phyloP scores from a whole-genome alignment of 1,284 basidiomycete genomes.

The Apiotrichum veenhuisii region DNA sequence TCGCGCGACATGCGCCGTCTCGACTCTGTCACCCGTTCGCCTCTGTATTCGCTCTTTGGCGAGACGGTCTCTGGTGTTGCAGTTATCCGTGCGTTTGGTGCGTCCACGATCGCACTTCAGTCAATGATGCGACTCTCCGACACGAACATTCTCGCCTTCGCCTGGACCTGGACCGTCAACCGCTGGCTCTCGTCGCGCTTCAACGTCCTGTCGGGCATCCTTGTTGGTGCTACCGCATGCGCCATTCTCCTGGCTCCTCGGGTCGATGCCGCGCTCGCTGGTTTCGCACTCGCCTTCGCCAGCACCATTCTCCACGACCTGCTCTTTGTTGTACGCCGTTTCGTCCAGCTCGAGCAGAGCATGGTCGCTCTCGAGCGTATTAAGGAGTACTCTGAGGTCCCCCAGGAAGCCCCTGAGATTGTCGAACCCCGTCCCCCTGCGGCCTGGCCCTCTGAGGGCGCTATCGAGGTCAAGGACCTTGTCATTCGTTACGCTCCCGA shows the following conservation, averaged over 20 bases:
- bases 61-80: conserved; percentile 81
- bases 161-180: conserved; percentile 70
- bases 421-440: conserved; percentile 77
- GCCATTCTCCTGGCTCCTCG: conserved; percentile 65
- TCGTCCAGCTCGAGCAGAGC: conserved; percentile 82
- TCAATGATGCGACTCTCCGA: conserved; percentile 82
- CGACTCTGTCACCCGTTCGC: conserved; percentile 83
- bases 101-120: conserved; percentile 69
- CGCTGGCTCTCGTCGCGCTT: conserved; percentile 59
- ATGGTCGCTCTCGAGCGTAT: conserved; percentile 93
- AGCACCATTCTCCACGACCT: conserved; percentile 69
- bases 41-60: conserved; percentile 85
- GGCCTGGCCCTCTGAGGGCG: conserved; percentile 74
- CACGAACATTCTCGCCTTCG: conserved; percentile 72
- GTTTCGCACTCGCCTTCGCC: conserved; percentile 77
- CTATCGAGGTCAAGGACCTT: conserved; percentile 72
- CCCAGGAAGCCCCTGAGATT: conserved; percentile 71
- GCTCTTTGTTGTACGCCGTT: conserved; percentile 58
- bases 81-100: conserved; percentile 79
- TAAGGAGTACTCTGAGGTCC: conserved; percentile 68
- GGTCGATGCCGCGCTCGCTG: conserved; percentile 73
- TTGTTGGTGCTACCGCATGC: conserved; percentile 68
- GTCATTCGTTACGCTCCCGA: conserved; percentile 77
- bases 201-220: conserved; percentile 68
- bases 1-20: conserved; percentile 83